A percentile compares a stretch with the other conserved stretches of the same genome.
phyloP scores from a whole-genome alignment of 192 early-diverging fungal species.

The Chytriomyces confervae region DNA sequence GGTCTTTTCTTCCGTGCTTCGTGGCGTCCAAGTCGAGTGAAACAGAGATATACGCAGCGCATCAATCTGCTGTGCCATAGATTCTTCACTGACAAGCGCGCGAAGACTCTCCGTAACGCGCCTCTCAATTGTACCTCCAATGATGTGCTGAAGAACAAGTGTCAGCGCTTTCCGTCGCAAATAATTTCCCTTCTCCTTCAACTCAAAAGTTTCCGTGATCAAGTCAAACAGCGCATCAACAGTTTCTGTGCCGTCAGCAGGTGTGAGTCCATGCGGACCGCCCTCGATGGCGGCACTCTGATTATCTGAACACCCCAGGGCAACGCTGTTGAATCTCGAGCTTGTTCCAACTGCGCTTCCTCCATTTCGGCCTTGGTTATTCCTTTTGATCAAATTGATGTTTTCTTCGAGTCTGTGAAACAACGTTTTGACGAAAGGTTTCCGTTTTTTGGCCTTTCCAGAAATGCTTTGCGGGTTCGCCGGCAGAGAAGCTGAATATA shows the following conservation, averaged over 20 bases:
- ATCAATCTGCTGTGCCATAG: constrained; percentile 32
- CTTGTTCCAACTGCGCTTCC: constrained; percentile 1
- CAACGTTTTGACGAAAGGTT: constrained; percentile 60
- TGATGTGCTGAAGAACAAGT: constrained; percentile 82
- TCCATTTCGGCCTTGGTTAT: constrained; percentile 56
- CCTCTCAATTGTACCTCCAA: constrained; percentile 88
- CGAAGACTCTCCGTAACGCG: constrained; percentile 50
- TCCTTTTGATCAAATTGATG: constrained; percentile 36
- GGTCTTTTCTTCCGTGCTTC: constrained; percentile 55
- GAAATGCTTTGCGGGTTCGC: neutral
- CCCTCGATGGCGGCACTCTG: neutral
- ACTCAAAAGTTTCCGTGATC: constrained; percentile 92
- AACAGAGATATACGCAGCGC: constrained; percentile 50
- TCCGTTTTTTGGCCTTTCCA: constrained; percentile 30
- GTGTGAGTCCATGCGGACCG: neutral
- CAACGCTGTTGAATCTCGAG: constrained; percentile 17
- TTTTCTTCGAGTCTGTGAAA: constrained; percentile 77
- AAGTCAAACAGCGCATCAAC: constrained; percentile 80
- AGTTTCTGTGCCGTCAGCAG: constrained; percentile 16
- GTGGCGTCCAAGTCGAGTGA: constrained; percentile 9
- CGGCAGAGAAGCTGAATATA: neutral
- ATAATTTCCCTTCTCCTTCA: constrained; percentile 87
- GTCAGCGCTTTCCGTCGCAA: constrained; percentile 84
- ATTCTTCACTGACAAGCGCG: constrained; percentile 39
- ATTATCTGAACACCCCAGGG: neutral